A percentile compares a stretch with the other conserved stretches of the same genome.
phyloP scores from a whole-genome alignment of 164 flowering plant genomes.

The Aristolochia fimbriata region DNA sequence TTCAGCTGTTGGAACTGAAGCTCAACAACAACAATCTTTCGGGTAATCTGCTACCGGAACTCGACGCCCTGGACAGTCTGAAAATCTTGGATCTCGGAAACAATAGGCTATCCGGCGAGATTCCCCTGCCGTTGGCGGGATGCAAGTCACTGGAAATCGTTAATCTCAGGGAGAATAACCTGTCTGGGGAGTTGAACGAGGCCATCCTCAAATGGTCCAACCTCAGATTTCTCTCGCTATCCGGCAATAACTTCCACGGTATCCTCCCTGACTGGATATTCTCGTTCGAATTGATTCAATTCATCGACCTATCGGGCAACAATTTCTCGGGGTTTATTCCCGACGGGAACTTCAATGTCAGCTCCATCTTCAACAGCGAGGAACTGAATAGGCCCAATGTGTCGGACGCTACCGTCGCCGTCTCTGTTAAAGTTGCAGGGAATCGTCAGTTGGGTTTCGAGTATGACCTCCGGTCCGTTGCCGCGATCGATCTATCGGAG shows the following conservation, averaged over 20 bases:
- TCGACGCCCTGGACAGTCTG: conserved; percentile 79
- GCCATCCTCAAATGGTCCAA: conserved; percentile 77
- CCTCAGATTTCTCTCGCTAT: conserved; percentile 65
- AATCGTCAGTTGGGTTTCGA: conserved; percentile 40
- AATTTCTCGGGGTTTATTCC: conserved; percentile 73
- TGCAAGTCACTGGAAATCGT: conserved; percentile 85
- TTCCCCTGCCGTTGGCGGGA: conserved; percentile 87
- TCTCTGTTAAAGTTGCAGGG: conserved; percentile 21
- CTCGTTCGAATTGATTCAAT: conserved; percentile 44
- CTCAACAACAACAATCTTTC: conserved; percentile 71
- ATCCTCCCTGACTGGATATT: conserved; percentile 71
- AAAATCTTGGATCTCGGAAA: conserved; percentile 72
- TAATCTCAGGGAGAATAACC: conserved; percentile 74
- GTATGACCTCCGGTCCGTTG: conserved; percentile 34
- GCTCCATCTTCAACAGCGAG: conserved; percentile 31
- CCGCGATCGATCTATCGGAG: conserved; percentile 60
- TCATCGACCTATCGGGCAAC: conserved; percentile 65
- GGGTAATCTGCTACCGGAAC: conserved; percentile 81
- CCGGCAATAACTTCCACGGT: conserved; percentile 64
- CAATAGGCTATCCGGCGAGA: conserved; percentile 75
- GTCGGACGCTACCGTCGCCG: conserved; percentile 16
- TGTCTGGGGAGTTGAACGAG: conserved; percentile 64
- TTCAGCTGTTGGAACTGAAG: conserved; percentile 71
- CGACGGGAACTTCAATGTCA: conserved; percentile 54
- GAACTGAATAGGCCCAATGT: conserved; percentile 1